These are phyloP conservation scores for Naganishia cerealis DNA, from an alignment of 1,284 basidiomycete species.

Conservation along the genomic window DNA sequence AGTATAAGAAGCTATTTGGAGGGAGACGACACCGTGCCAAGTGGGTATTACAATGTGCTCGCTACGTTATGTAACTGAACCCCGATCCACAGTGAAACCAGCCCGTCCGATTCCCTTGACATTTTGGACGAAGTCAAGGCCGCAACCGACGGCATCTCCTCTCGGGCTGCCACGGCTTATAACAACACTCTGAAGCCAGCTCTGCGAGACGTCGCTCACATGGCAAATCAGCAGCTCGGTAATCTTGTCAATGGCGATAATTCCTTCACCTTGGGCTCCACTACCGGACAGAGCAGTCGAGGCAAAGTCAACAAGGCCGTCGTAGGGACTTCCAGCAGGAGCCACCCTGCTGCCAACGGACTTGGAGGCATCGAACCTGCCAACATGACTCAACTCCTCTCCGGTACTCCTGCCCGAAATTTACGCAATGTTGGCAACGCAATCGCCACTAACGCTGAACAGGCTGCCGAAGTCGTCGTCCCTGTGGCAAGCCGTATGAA, in stretches of 20 bases:
- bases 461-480: conserved; percentile 13
- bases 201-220: not conserved
- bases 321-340: not conserved
- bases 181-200: conserved; percentile 10
- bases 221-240: conserved; percentile 13
- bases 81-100: conserved; percentile 8
- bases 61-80: too few relatives aligned
- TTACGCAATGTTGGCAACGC: conserved; percentile 18
- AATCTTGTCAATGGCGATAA: conserved; percentile 6
- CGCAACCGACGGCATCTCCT: not conserved
- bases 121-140: conserved; percentile 10
- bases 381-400: conserved; percentile 3
- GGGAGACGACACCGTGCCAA: conserved; percentile 3
- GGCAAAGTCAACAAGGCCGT: not conserved
- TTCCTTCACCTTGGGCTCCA: not conserved
- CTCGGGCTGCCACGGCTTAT: conserved; percentile 2
- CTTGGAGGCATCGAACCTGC: conserved; percentile 5
- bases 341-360: not conserved
- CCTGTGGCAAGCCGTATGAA: conserved; percentile 9
- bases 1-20: conserved; percentile 18
- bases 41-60: not conserved
- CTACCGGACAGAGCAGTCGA: conserved; percentile 12
- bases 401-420: conserved; percentile 12
- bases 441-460: conserved; percentile 33
- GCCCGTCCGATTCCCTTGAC: conserved; percentile 14